Percentiles rank a stretch among this genome's conserved stretches.
Conservation (phyloP, 768 basidiomycete genomes). For the Amanita subjunquillea region DNA sequence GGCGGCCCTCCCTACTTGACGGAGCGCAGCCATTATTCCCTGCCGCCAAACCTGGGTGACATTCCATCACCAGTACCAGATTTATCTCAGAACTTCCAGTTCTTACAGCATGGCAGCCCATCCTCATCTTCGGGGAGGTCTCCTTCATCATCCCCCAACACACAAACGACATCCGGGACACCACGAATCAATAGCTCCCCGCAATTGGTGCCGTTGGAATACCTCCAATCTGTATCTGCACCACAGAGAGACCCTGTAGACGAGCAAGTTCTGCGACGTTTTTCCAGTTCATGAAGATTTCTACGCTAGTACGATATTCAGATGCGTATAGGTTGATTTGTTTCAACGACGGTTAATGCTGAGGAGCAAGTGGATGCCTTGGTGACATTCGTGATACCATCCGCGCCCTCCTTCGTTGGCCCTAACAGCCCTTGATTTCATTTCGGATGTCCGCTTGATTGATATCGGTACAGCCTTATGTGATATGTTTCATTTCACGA, state of each 20-base stretch:
- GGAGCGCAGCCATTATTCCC: conserved; percentile 16
- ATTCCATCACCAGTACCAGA: conserved; percentile 14
- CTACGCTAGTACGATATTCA: not conserved
- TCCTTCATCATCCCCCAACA: conserved; percentile 29
- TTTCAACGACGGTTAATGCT: not conserved
- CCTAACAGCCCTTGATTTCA: conserved; percentile 4
- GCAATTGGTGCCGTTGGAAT: conserved; percentile 52
- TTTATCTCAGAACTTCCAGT: conserved; percentile 14
- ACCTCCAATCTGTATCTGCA: conserved; percentile 44
- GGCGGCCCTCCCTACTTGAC: conserved; percentile 22
- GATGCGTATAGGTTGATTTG: not conserved
- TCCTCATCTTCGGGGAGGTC: conserved; percentile 22
- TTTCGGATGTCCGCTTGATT: conserved; percentile 2
- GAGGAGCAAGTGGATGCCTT: not conserved
- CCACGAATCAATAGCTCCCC: conserved; percentile 2
- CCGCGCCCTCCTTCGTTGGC: not conserved
- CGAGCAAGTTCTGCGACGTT: conserved; percentile 52
- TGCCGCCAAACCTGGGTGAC: conserved; percentile 14
- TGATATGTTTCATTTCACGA: not conserved
- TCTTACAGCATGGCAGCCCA: conserved; percentile 16
- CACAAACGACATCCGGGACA: conserved; percentile 18
- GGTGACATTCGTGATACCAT: not conserved
- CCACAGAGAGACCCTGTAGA: conserved; percentile 54
- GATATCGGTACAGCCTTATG: conserved; percentile 4
- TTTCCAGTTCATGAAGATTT: conserved; percentile 18